These are phyloP conservation scores for Pythium phragmiticola DNA, from an alignment of 352 stramenopile species.

Conservation along the genomic window DNA sequence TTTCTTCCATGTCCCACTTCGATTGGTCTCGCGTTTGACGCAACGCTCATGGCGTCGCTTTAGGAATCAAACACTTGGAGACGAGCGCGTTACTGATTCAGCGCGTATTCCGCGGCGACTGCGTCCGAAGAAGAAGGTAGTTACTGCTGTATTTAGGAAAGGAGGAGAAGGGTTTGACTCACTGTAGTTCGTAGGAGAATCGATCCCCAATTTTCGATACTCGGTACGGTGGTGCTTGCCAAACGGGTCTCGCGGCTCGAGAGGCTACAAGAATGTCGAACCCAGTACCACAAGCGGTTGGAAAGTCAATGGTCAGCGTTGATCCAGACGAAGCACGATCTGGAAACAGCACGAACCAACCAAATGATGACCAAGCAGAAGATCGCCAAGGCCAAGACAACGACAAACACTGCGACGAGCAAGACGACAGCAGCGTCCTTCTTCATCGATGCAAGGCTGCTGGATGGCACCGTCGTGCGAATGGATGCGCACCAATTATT, in stretches of 20 bases:
- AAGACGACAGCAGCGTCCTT: neutral
- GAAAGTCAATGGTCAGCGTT: slow-evolving; percentile 21
- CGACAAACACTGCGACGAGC: neutral
- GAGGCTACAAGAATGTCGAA: slow-evolving; percentile 19
- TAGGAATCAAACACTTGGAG: slow-evolving; percentile 34
- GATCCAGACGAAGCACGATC: slow-evolving; percentile 21
- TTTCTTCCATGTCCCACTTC: neutral
- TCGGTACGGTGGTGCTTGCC: slow-evolving; percentile 11
- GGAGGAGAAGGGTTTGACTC: neutral
- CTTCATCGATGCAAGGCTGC: slow-evolving; percentile 28
- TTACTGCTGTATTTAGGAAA: too few relatives aligned
- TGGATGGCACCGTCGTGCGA: slow-evolving; percentile 32
- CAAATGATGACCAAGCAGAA: slow-evolving; percentile 24
- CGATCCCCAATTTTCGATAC: slow-evolving; percentile 9
- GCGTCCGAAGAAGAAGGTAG: slow-evolving; percentile 27
- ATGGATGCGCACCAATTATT: slow-evolving; percentile 37
- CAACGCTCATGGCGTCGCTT: neutral
- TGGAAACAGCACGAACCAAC: slow-evolving; percentile 16
- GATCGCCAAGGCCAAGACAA: slow-evolving; percentile 25
- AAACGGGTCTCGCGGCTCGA: slow-evolving; percentile 30
- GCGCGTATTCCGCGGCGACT: slow-evolving; percentile 42
- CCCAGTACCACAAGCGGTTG: slow-evolving; percentile 29
- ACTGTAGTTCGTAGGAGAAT: slow-evolving; percentile 4
- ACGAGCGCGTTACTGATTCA: slow-evolving; percentile 40
- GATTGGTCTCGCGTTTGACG: neutral